These are phyloP conservation scores for Malus hybrid DNA, from an alignment of 331 rosid genomes.

Conservation along the genomic window DNA sequence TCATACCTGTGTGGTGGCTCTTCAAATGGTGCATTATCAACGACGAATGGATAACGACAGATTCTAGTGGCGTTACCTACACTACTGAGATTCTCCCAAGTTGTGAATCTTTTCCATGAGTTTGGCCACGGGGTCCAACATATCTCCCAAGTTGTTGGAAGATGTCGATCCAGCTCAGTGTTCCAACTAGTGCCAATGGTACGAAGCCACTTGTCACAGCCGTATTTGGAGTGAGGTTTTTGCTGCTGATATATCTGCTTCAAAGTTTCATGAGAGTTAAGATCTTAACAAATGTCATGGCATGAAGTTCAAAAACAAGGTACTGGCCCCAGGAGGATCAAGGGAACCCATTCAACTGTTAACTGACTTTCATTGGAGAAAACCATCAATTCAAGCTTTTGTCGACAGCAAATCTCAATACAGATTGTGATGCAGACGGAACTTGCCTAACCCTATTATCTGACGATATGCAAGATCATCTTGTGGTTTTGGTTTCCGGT, in stretches of 20 bases:
- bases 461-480: no score
- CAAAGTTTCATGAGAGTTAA: constrained; percentile 52
- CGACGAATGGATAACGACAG: constrained; percentile 43
- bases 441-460: neutral
- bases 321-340: constrained; percentile 61
- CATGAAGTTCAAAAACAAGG: constrained; percentile 84
- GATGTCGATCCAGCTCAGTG: constrained; percentile 80
- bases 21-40: constrained; percentile 73
- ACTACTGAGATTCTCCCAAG: constrained; percentile 81
- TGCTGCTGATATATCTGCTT: constrained; percentile 66
- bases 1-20: constrained; percentile 79
- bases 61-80: constrained; percentile 77
- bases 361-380: constrained; percentile 74
- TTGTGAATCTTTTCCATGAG: constrained; percentile 84
- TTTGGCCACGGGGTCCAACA: constrained; percentile 88
- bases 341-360: constrained; percentile 66
- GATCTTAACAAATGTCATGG: constrained; percentile 54
- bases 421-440: constrained; percentile 27
- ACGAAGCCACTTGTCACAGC: constrained; percentile 88
- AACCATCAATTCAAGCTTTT: constrained; percentile 79
- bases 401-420: constrained; percentile 35
- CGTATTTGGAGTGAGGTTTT: constrained; percentile 96
- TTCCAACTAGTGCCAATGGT: constrained; percentile 65
- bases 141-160: constrained; percentile 24
- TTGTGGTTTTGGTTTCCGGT: no score